Evolutionary conservation across 768 basidiomycete species (phyloP).

Genomic region (Heimioporus sp.): DNA sequence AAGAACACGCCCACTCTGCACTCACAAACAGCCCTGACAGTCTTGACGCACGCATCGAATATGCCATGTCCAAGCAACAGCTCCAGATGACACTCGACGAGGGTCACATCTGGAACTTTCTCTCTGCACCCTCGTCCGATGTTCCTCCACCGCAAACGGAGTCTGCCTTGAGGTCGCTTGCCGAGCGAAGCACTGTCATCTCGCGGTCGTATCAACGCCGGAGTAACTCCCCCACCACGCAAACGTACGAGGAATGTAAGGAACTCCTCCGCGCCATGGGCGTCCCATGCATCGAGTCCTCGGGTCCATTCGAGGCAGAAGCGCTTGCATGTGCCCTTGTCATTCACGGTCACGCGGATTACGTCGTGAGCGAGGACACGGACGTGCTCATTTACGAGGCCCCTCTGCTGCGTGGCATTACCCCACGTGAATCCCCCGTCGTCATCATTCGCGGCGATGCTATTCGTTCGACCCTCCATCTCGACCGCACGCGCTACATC

Average conservation of each 20-base stretch:
- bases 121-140: constrained; percentile 26
- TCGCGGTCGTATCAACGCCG: constrained; percentile 66
- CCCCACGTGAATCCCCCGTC: constrained; percentile 58
- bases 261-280: constrained; percentile 77
- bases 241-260: constrained; percentile 70
- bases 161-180: constrained; percentile 32
- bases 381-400: constrained; percentile 84
- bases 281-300: constrained; percentile 69
- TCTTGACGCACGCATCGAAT: constrained; percentile 39
- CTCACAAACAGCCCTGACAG: constrained; percentile 17
- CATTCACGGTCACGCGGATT: constrained; percentile 73
- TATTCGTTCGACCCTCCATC: constrained; percentile 54
- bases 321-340: constrained; percentile 81
- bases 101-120: constrained; percentile 53
- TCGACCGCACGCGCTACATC: constrained; percentile 59
- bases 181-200: constrained; percentile 53
- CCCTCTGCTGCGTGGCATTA: constrained; percentile 77
- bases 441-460: constrained; percentile 60
- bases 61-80: constrained; percentile 62
- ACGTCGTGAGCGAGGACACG: constrained; percentile 89
- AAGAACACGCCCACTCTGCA: background rate
- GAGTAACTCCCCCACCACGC: constrained; percentile 54
- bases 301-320: constrained; percentile 79
- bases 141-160: constrained; percentile 18
- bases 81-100: constrained; percentile 59